Evolutionary conservation across 257 asterid species (phyloP).

Genomic region (Petunia secreta): DNA sequence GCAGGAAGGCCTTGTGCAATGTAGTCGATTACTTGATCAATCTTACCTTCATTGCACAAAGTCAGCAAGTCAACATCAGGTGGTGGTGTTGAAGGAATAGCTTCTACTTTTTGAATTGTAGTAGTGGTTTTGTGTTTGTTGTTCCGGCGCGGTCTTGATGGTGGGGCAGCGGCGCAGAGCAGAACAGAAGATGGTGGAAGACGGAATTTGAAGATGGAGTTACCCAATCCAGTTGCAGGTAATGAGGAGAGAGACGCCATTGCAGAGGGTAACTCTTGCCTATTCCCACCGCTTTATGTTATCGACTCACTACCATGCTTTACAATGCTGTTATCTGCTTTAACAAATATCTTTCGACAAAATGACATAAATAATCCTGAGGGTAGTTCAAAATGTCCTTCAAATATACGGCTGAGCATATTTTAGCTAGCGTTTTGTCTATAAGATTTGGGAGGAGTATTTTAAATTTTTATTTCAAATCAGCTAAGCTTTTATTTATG

Average conservation of each 20-base stretch:
- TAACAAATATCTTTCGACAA: too few species aligned
- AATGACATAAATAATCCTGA: too few species aligned
- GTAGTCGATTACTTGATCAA: constrained; percentile 39
- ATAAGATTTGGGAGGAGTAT: too few species aligned
- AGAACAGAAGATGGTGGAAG: constrained; percentile 21
- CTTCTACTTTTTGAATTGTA: constrained; percentile 19
- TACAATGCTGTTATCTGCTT: too few species aligned
- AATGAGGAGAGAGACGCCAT: constrained; percentile 39
- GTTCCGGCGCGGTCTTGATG: constrained; percentile 23
- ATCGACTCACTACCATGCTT: too few species aligned
- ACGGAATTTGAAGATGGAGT: constrained; percentile 29
- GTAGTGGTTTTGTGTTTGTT: constrained; percentile 21
- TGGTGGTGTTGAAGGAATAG: not conserved
- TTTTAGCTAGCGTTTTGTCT: too few species aligned
- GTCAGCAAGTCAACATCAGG: constrained; percentile 29
- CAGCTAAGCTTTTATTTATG: too few species aligned
- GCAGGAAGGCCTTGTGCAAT: constrained; percentile 34
- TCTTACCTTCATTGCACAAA: constrained; percentile 41
- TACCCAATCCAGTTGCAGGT: constrained; percentile 23
- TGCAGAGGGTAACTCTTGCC: not conserved
- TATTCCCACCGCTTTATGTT: not conserved
- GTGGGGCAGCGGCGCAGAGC: constrained; percentile 27
- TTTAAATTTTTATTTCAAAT: too few species aligned
- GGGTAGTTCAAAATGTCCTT: too few species aligned
- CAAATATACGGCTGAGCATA: too few species aligned